Evolutionary conservation across 768 basidiomycete species (phyloP).

Genomic region (Lactarius quietus): DNA sequence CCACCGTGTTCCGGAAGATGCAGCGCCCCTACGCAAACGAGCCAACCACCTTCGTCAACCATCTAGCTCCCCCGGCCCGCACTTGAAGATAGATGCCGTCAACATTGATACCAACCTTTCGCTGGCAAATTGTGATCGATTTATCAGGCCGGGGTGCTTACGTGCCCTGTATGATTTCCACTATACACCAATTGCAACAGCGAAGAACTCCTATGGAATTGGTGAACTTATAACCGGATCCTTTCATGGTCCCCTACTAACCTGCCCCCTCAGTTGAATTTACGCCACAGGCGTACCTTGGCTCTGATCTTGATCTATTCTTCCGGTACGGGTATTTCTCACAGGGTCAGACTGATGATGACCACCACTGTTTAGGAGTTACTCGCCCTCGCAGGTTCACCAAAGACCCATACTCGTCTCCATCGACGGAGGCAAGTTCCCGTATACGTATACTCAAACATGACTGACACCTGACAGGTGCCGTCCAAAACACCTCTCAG

Average conservation of each 20-base stretch:
- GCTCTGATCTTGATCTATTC: constrained; percentile 43
- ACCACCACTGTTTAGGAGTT: constrained; percentile 32
- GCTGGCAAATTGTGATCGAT: constrained; percentile 35
- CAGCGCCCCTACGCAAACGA: constrained; percentile 14
- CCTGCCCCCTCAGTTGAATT: constrained; percentile 36
- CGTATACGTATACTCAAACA: constrained; percentile 22
- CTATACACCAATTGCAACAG: constrained; percentile 44
- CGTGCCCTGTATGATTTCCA: constrained; percentile 50
- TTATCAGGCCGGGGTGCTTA: constrained; percentile 57
- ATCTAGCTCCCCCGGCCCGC: constrained; percentile 4
- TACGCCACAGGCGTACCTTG: too few species aligned
- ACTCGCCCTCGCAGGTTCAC: constrained; percentile 40
- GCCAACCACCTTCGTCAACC: constrained; percentile 28
- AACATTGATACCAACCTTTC: constrained; percentile 20
- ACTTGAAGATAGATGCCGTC: constrained; percentile 30
- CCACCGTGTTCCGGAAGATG: constrained; percentile 13
- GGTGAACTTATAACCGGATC: constrained; percentile 23
- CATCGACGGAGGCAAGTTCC: constrained; percentile 35
- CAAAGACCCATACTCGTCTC: constrained; percentile 36
- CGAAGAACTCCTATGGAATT: constrained; percentile 53
- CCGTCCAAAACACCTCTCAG: constrained; percentile 41
- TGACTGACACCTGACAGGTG: too few species aligned
- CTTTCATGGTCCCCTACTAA: neutral
- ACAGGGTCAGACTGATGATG: neutral
- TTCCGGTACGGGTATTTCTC: constrained; percentile 22